Conservation (phyloP, 805 yeast species). For the Metschnikowia chrysomelidarum region DNA sequence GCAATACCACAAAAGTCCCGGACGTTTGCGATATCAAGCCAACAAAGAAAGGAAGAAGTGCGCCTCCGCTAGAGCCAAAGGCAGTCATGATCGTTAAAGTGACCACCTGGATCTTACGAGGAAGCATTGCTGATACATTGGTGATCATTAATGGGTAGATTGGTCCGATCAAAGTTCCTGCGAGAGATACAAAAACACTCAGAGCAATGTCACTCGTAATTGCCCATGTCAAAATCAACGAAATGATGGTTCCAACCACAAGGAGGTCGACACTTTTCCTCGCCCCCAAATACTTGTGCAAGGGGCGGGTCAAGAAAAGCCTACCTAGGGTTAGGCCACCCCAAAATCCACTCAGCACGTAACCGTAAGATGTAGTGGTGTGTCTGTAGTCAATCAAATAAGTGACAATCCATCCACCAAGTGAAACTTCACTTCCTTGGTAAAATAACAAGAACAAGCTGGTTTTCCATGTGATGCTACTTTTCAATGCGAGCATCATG, state of each 20-base stretch:
- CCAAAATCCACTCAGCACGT: conserved; percentile 26
- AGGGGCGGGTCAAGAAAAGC: conserved; percentile 18
- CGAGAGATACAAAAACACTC: conserved; percentile 19
- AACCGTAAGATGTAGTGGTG: conserved; percentile 19
- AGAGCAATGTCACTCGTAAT: conserved; percentile 15
- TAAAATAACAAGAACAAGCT: conserved; percentile 21
- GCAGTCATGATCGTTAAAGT: conserved; percentile 25
- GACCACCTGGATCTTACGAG: conserved; percentile 24
- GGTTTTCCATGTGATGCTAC: conserved; percentile 21
- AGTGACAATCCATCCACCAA: conserved; percentile 28
- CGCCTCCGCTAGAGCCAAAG: conserved; percentile 27
- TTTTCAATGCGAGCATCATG: conserved; percentile 19
- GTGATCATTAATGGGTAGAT: conserved; percentile 25
- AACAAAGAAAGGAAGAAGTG: conserved; percentile 23
- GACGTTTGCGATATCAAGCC: conserved; percentile 23
- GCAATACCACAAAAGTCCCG: conserved; percentile 25
- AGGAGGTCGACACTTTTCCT: conserved; percentile 17
- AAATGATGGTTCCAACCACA: conserved; percentile 12
- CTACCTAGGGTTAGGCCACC: conserved; percentile 26
- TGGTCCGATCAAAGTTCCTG: conserved; percentile 23
- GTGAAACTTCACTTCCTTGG: conserved; percentile 23
- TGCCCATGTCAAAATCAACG: conserved; percentile 20
- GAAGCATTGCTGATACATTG: conserved; percentile 20
- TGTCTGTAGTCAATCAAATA: conserved; percentile 23
- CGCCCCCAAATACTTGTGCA: conserved; percentile 19